These are phyloP conservation scores for Echium plantagineum DNA, from an alignment of 257 asterid species.

Conservation along the genomic window DNA sequence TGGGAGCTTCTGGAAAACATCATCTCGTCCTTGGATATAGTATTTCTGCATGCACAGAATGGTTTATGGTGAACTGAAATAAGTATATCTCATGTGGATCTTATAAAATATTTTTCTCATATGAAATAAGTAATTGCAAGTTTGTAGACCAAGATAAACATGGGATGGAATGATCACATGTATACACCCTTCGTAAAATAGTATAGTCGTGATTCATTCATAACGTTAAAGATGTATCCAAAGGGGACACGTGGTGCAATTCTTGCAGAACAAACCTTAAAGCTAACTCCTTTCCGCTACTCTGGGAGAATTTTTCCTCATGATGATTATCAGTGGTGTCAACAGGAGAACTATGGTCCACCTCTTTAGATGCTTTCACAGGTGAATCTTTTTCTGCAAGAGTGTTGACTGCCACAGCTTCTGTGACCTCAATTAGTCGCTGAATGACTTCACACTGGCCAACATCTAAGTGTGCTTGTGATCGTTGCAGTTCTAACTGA, in stretches of 20 bases:
- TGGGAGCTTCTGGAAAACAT: slow-evolving; percentile 42
- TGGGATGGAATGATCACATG: neutral
- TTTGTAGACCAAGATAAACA: neutral
- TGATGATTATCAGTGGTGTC: slow-evolving; percentile 17
- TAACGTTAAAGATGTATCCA: neutral
- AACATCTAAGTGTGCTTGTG: slow-evolving; percentile 73
- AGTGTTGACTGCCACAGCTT: slow-evolving; percentile 59
- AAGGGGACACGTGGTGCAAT: slow-evolving; percentile 2
- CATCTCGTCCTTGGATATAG: slow-evolving; percentile 52
- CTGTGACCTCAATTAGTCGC: slow-evolving; percentile 81
- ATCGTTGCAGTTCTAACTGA: slow-evolving; percentile 65
- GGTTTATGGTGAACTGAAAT: slow-evolving; percentile 2
- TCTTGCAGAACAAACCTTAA: slow-evolving; percentile 43
- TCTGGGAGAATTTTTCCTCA: slow-evolving; percentile 27
- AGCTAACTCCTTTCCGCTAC: slow-evolving; percentile 36
- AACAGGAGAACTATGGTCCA: slow-evolving; percentile 32
- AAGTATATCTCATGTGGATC: neutral
- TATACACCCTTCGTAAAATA: neutral
- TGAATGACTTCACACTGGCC: slow-evolving; percentile 82
- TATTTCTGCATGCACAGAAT: slow-evolving; percentile 32
- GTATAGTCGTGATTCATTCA: neutral
- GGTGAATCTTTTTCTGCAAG: slow-evolving; percentile 33
- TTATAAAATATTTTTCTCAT: neutral
- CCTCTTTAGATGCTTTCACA: slow-evolving; percentile 32
- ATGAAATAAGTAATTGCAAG: neutral